Evolutionary conservation across 306 rosid genomes (phyloP).

Genomic region (Benincasa hispida): DNA sequence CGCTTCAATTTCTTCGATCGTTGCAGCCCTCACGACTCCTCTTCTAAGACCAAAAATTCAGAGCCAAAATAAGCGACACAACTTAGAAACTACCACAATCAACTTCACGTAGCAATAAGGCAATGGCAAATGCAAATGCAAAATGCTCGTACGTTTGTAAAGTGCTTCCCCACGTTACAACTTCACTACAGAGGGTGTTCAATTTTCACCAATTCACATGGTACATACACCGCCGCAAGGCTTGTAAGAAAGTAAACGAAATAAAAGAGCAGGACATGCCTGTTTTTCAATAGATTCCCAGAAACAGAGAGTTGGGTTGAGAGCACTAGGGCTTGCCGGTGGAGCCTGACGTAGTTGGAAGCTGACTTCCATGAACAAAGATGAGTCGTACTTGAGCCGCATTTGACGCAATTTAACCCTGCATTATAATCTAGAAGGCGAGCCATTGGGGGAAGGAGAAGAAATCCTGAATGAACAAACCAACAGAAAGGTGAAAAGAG

Average conservation of each 20-base stretch:
- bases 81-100: background rate
- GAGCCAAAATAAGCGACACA: background rate
- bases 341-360: constrained; percentile 32
- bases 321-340: constrained; percentile 15
- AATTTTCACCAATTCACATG: background rate
- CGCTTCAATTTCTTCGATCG: constrained; percentile 95
- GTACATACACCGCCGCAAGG: background rate
- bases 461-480: background rate
- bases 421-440: constrained; percentile 8
- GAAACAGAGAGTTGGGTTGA: constrained; percentile 21
- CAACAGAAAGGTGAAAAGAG: background rate
- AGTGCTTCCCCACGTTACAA: background rate
- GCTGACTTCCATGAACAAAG: constrained; percentile 39
- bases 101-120: background rate
- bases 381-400: constrained; percentile 13
- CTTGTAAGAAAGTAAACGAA: background rate
- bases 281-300: constrained; percentile 18
- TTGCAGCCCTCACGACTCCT: constrained; percentile 55
- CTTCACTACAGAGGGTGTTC: no score
- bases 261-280: constrained; percentile 21
- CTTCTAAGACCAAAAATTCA: constrained; percentile 18
- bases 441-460: background rate
- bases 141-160: background rate
- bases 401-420: constrained; percentile 21
- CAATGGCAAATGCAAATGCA: background rate